Evolutionary conservation across 2,329 filamentous ascomycete genomes (phyloP).

Genomic region (Aspergillus ruber): DNA sequence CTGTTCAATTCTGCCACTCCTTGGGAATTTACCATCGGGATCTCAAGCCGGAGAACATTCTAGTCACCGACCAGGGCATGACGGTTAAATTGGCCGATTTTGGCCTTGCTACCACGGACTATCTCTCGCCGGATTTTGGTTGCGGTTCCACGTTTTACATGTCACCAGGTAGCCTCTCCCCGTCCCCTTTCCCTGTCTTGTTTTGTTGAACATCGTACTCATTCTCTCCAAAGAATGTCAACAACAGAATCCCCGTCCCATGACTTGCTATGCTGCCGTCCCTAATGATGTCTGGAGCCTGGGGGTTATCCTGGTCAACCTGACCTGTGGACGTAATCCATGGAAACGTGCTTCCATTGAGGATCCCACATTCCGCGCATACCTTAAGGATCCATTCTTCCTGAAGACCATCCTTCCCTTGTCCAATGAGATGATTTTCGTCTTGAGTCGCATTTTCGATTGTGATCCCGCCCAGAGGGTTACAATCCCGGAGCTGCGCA

Average conservation of each 20-base stretch:
- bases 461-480: constrained; percentile 77
- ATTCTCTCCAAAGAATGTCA: constrained; percentile 67
- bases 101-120: constrained; percentile 81
- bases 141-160: constrained; percentile 99
- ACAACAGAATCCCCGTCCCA: constrained; percentile 63
- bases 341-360: constrained; percentile 95
- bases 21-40: constrained; percentile 95
- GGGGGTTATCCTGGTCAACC: constrained; percentile 95
- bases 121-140: constrained; percentile 85
- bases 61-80: constrained; percentile 80
- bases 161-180: constrained; percentile 75
- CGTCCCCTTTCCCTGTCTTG: constrained; percentile 28
- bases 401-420: constrained; percentile 87
- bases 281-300: constrained; percentile 97
- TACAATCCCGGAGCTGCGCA: constrained; percentile 69
- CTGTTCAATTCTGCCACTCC: constrained; percentile 89
- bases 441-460: constrained; percentile 82
- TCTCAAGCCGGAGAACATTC: constrained; percentile 95
- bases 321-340: constrained; percentile 95
- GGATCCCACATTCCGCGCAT: constrained; percentile 92
- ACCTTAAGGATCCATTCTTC: constrained; percentile 76
- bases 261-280: constrained; percentile 77
- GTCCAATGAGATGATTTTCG: constrained; percentile 80
- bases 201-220: background rate
- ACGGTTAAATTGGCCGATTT: constrained; percentile 97